phyloP scores from a whole-genome alignment of 2,329 filamentous ascomycete genomes.

The Cadophora sp. region DNA sequence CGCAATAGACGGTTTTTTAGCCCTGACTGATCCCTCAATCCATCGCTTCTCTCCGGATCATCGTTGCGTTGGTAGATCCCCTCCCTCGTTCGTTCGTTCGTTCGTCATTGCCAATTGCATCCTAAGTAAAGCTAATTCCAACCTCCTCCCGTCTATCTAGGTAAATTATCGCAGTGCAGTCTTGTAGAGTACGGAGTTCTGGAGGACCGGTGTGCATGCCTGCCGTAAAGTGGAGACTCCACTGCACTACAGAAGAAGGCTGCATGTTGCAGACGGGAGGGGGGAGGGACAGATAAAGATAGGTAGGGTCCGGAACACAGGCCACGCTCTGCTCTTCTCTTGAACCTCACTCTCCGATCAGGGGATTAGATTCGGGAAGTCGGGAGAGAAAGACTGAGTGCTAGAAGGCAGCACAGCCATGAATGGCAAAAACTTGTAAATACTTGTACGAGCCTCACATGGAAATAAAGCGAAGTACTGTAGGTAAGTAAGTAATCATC shows the following conservation, averaged over 20 bases:
- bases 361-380: not conserved
- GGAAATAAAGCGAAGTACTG: no score
- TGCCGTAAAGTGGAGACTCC: slow-evolving; percentile 7
- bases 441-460: no score
- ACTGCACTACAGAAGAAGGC: not conserved
- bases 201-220: not conserved
- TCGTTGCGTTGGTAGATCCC: not conserved
- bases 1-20: not conserved
- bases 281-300: slow-evolving; percentile 1
- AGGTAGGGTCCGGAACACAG: not conserved
- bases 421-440: no score
- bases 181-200: no score
- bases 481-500: no score
- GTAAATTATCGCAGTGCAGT: no score
- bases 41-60: slow-evolving; percentile 2
- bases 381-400: not conserved
- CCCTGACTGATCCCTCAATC: not conserved
- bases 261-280: slow-evolving; percentile 2
- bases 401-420: no score
- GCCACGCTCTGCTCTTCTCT: not conserved
- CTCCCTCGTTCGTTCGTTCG: no score
- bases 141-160: not conserved
- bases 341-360: no score
- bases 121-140: slow-evolving; percentile 8
- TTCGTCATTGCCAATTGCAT: slow-evolving; percentile 7